Percentiles rank a stretch among this genome's conserved stretches.
These are phyloP conservation scores for Mycena pura DNA, from an alignment of 768 basidiomycete genomes.

Conservation along the genomic window DNA sequence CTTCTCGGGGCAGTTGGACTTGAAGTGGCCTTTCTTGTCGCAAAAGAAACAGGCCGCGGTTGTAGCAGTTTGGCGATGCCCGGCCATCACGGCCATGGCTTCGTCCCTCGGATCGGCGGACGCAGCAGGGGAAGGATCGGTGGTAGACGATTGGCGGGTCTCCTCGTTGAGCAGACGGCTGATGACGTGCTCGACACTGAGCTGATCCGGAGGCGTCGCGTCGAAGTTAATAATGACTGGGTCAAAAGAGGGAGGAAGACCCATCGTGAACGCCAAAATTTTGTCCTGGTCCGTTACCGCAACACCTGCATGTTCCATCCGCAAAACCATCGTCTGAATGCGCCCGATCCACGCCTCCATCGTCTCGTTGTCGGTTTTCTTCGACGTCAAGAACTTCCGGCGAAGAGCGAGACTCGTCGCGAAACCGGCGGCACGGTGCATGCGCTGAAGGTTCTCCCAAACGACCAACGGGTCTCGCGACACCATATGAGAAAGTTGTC, in stretches of 20 bases:
- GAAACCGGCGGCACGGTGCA: constrained; percentile 33
- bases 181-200: constrained; percentile 36
- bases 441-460: constrained; percentile 29
- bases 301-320: constrained; percentile 28
- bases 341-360: constrained; percentile 36
- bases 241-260: constrained; percentile 33
- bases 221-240: constrained; percentile 41
- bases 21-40: too few species aligned
- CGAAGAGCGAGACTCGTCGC: constrained; percentile 31
- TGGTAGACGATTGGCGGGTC: constrained; percentile 28
- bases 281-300: constrained; percentile 31
- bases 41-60: too few species aligned
- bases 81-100: too few species aligned
- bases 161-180: constrained; percentile 42
- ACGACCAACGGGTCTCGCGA: constrained; percentile 31
- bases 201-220: constrained; percentile 27
- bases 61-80: too few species aligned
- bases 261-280: constrained; percentile 36
- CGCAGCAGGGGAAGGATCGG: too few species aligned
- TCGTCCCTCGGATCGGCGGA: too few species aligned
- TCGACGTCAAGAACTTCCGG: constrained; percentile 31
- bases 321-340: constrained; percentile 26
- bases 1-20: too few species aligned
- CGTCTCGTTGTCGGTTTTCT: constrained; percentile 28
- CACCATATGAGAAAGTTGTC: constrained; percentile 35